Percentiles rank a stretch among this genome's conserved stretches.
Evolutionary conservation across 371 early-diverging fungal species (phyloP).

Genomic region (Vairimorpha apis): DNA sequence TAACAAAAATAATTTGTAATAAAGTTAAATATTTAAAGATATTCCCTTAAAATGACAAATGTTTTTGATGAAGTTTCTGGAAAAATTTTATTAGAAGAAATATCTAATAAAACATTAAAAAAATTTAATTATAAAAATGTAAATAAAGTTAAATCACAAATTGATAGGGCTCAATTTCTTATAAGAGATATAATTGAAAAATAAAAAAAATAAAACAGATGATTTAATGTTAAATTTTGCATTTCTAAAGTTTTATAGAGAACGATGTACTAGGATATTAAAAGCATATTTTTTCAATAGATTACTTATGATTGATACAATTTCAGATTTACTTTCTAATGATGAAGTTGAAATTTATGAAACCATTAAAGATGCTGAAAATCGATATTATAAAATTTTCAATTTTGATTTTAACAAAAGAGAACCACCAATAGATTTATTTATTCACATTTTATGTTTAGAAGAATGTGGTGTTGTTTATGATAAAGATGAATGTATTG

Average conservation of each 20-base stretch:
- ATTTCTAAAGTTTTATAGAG: constrained; percentile 36
- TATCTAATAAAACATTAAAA: constrained; percentile 14
- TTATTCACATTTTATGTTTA: constrained; percentile 36
- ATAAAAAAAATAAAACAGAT: constrained; percentile 20
- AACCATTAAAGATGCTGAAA: constrained; percentile 1
- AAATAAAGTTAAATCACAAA: constrained; percentile 21
- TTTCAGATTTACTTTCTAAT: constrained; percentile 7
- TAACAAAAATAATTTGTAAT: too few relatives aligned
- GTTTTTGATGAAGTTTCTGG: too few relatives aligned
- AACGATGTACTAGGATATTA: constrained; percentile 36
- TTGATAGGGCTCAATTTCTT: constrained; percentile 2
- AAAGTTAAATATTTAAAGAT: too few relatives aligned
- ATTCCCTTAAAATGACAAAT: too few relatives aligned
- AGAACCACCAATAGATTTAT: constrained; percentile 39
- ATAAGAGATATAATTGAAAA: constrained; percentile 28
- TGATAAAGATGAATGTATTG: constrained; percentile 44
- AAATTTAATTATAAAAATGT: constrained; percentile 16
- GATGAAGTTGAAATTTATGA: constrained; percentile 26
- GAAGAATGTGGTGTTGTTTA: constrained; percentile 55
- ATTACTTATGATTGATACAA: constrained; percentile 14
- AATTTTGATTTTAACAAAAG: not conserved
- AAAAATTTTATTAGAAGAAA: constrained; percentile 28
- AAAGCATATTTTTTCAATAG: constrained; percentile 40
- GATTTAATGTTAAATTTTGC: constrained; percentile 45
- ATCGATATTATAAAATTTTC: constrained; percentile 23